A percentile compares a stretch with the other conserved stretches of the same genome.
These are phyloP conservation scores for Tuber borchii DNA, from an alignment of 495 filamentous ascomycete genomes.

Conservation along the genomic window DNA sequence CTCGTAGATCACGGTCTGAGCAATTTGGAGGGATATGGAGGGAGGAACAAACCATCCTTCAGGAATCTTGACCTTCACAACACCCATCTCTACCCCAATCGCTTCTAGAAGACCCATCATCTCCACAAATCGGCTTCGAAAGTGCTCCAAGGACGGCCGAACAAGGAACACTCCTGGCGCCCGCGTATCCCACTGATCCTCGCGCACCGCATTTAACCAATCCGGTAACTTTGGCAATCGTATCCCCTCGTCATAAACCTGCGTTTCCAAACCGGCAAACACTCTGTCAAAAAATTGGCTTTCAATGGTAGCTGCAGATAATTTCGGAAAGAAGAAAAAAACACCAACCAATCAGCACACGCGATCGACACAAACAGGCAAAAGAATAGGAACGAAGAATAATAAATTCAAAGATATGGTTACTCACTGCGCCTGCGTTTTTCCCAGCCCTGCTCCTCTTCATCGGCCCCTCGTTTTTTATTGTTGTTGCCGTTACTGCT, in stretches of 20 bases:
- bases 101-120: slow-evolving; percentile 31
- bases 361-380: neutral
- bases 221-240: slow-evolving; percentile 18
- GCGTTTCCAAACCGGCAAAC: slow-evolving; percentile 23
- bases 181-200: slow-evolving; percentile 29
- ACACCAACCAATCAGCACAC: neutral
- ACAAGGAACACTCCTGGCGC: slow-evolving; percentile 24
- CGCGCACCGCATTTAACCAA: slow-evolving; percentile 35
- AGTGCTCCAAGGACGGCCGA: slow-evolving; percentile 30
- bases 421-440: neutral
- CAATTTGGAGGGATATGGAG: slow-evolving; percentile 7
- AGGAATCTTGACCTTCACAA: slow-evolving; percentile 29
- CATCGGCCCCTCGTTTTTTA: slow-evolving; percentile 8
- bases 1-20: neutral
- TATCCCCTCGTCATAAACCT: slow-evolving; percentile 18
- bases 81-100: slow-evolving; percentile 32
- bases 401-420: neutral
- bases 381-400: neutral
- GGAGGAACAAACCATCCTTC: slow-evolving; percentile 23
- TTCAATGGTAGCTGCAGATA: slow-evolving; percentile 17
- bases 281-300: slow-evolving; percentile 19
- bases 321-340: neutral
- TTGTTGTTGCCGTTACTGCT: neutral
- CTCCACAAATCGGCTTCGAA: slow-evolving; percentile 28
- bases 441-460: slow-evolving; percentile 30